A percentile compares a stretch with the other conserved stretches of the same genome.
phyloP scores from a whole-genome alignment of 345 rosid genomes.

The Streptanthus diversifolius region DNA sequence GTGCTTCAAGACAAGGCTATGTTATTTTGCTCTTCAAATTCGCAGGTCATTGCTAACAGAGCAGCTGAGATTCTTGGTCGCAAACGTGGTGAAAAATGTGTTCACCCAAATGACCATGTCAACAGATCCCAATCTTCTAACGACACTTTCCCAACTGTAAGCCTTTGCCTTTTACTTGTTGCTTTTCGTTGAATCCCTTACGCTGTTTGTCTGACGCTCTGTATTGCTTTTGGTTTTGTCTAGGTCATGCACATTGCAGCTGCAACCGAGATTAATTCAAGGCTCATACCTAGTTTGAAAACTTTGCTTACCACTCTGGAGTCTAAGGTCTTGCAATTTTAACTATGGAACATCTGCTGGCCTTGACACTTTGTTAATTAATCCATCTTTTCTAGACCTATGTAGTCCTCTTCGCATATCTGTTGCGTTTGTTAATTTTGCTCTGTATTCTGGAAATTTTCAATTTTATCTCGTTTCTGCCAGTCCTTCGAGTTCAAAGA shows the following conservation, averaged over 20 bases:
- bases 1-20: neutral
- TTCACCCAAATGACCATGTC: constrained; percentile 98
- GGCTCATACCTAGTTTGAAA: constrained; percentile 73
- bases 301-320: constrained; percentile 63
- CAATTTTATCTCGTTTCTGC: neutral
- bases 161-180: constrained; percentile 1
- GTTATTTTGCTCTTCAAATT: neutral
- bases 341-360: constrained; percentile 8
- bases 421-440: constrained; percentile 4
- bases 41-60: constrained; percentile 92
- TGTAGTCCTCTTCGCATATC: neutral
- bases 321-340: constrained; percentile 86
- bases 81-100: constrained; percentile 77
- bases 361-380: neutral
- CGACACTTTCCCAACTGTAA: constrained; percentile 95
- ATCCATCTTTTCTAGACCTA: neutral
- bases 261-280: constrained; percentile 78
- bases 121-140: constrained; percentile 95
- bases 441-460: neutral
- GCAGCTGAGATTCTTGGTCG: constrained; percentile 96
- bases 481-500: constrained; percentile 80
- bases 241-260: constrained; percentile 99
- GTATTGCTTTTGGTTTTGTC: constrained; percentile 17
- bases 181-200: neutral
- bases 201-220: neutral